Evolutionary conservation across 768 basidiomycete genomes (phyloP), one percentile per base, ranked within the genome.

Genomic region (Russula brevipes): DNA sequence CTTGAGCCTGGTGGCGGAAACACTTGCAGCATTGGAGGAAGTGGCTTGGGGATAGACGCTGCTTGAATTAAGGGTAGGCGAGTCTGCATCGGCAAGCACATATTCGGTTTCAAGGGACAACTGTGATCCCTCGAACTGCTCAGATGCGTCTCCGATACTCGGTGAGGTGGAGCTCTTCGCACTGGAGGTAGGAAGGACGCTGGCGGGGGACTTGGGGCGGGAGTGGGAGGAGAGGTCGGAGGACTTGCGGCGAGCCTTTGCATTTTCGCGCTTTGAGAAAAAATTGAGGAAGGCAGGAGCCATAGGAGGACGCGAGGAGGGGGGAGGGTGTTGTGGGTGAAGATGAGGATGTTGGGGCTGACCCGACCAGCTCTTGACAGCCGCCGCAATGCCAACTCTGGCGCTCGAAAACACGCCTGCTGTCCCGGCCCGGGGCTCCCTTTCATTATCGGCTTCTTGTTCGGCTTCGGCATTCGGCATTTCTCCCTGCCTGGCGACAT

Each of bases 1-100:
- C 60, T 69, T 78, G 56, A 80, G 72, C 67, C 76, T 82, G 68
- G 77, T 77, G 0, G 81, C 76, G 0, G 80, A 79, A 0, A 75
- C 68, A 12, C 38, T 54, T 14, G 63, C 46, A 17, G n/a, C 33
- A 0, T 67, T 64, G 0, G 72, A 50, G 33, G 72, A 63, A 0
- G 72, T 39, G 57, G 50, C 51, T n/a, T 35, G 30, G 9, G 55
- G 53, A 57, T 64, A 58, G 57, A 59, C 10, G 24, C 2, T 14
- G 56, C 11, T 46, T 5, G 58, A 35, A 8, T 2, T 61, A 19
- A 56, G 36, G 42, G 68, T 50, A 19, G 66, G 65, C 0, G 62
- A 61, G 4, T 68, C 65, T 0, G 31, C 30, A 35, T 69, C 68
- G 2, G 64, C 68, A 0, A 63, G 49, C 17, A 69, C 67, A 17